Evolutionary conservation across 139 green algal genomes (phyloP), one percentile per base, ranked within the genome.

Genomic region (Chlorella sorokiniana): DNA sequence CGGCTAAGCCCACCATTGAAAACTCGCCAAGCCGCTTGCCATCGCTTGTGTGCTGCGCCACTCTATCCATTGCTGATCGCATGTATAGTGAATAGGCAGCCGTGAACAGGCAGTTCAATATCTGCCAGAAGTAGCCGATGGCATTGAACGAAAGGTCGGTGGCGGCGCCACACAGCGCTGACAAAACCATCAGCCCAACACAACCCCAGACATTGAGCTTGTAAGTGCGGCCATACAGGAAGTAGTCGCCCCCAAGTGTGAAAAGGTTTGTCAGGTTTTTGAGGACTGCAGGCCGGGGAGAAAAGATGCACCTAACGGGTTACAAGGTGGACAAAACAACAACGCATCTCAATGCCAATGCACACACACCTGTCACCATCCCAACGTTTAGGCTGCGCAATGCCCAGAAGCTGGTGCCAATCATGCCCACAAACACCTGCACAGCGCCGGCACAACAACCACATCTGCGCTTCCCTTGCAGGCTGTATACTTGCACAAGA

Each of bases 391-490:
- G 73, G 67, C 84, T 81, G 70, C 92, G 84, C 1, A 98, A 82
- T 1, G 95, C 86, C 65, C 90, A 95, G 78, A 98, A 98, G 79
- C 85, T 88, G 35, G 89, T 93, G 38, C 89, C 86, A 10, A 98
- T 92, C 93, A 98, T 97, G 51, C 88, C 88, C 33, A 99, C 96
- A 83, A 99, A 99, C 23, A 99, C n/a, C n/a, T n/a, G n/a, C n/a
- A n/a, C n/a, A n/a, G n/a, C n/a, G n/a, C n/a, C n/a, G n/a, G n/a
- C n/a, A n/a, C n/a, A n/a, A n/a, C n/a, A n/a, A n/a, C n/a, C n/a
- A n/a, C n/a, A n/a, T n/a, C n/a, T n/a, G n/a, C n/a, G n/a, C n/a
- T n/a, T n/a, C n/a, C n/a, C n/a, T n/a, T n/a, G n/a, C n/a, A n/a
- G n/a, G n/a, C n/a, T n/a, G n/a, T n/a, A n/a, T n/a, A n/a, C n/a